A percentile compares a stretch with the other conserved stretches of the same genome.
These are phyloP conservation scores for Aphanomyces invadans DNA, from an alignment of 352 stramenopile species.

Conservation along the genomic window DNA sequence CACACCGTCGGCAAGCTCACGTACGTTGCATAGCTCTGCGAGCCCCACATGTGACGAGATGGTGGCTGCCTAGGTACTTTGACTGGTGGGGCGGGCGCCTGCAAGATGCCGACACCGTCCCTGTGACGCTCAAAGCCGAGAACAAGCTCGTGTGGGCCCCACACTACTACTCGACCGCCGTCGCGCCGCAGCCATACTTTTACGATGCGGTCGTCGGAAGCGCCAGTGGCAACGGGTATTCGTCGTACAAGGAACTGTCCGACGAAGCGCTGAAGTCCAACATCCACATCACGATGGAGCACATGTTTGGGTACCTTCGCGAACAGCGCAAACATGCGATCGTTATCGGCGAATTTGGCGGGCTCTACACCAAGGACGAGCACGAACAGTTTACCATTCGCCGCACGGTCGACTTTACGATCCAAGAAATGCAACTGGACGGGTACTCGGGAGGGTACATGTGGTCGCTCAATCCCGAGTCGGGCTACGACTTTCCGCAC, in stretches of 20 bases:
- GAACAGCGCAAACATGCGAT: conserved; percentile 38
- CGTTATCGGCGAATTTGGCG: conserved; percentile 60
- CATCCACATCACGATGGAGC: conserved; percentile 45
- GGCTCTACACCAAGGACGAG: conserved; percentile 45
- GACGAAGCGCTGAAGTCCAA: conserved; percentile 35
- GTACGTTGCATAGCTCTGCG: conserved; percentile 29
- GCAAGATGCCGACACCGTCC: conserved; percentile 39
- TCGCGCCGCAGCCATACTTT: conserved; percentile 54
- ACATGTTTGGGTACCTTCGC: conserved; percentile 62
- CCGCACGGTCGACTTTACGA: conserved; percentile 50
- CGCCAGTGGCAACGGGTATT: conserved; percentile 25
- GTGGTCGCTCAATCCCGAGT: conserved; percentile 68
- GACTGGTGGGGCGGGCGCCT: conserved; percentile 75
- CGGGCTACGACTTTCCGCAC: conserved; percentile 52
- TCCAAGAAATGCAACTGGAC: conserved; percentile 43
- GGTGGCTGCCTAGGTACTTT: conserved; percentile 42
- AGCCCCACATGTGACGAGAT: conserved; percentile 25
- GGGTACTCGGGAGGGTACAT: conserved; percentile 58
- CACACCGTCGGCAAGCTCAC: conserved; percentile 42
- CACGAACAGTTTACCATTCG: conserved; percentile 53
- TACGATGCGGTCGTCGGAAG: conserved; percentile 42
- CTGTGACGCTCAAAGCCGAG: conserved; percentile 43
- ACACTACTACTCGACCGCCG: conserved; percentile 75
- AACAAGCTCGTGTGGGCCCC: conserved; percentile 79
- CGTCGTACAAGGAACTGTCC: conserved; percentile 46